These are phyloP conservation scores for Takakia lepidozioides DNA, from an alignment of 225 moss, liverwort and hornwort genomes.

Conservation along the genomic window DNA sequence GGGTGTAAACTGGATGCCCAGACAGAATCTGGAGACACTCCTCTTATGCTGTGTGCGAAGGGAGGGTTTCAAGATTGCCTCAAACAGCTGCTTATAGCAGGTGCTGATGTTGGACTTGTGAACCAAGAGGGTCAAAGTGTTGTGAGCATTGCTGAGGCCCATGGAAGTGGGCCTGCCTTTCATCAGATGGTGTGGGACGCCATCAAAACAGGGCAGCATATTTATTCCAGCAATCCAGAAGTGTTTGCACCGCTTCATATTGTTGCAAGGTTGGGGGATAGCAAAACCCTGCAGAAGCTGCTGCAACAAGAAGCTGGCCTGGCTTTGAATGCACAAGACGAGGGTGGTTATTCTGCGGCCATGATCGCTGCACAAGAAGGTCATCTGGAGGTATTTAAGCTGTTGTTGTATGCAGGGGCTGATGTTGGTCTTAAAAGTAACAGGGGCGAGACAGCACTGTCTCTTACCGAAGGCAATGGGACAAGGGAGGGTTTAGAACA, in stretches of 20 bases:
- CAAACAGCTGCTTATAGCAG: constrained; percentile 29
- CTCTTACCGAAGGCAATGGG: constrained; percentile 24
- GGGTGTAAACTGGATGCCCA: constrained; percentile 28
- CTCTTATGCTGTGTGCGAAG: constrained; percentile 39
- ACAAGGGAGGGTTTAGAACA: constrained; percentile 32
- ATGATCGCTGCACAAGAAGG: constrained; percentile 48
- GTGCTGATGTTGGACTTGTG: constrained; percentile 33
- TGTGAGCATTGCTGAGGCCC: constrained; percentile 27
- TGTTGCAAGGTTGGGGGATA: constrained; percentile 34
- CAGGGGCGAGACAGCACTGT: constrained; percentile 40
- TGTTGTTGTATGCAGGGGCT: constrained; percentile 41
- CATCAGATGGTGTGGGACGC: constrained; percentile 29
- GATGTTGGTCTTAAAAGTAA: constrained; percentile 37
- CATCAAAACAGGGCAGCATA: constrained; percentile 19
- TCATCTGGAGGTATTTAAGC: constrained; percentile 40
- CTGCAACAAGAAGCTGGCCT: constrained; percentile 24
- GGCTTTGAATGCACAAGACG: constrained; percentile 32
- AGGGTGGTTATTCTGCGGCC: constrained; percentile 38
- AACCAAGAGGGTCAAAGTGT: constrained; percentile 31
- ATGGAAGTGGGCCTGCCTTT: constrained; percentile 21
- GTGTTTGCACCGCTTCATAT: constrained; percentile 43
- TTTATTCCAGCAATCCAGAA: constrained; percentile 34
- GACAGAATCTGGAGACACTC: constrained; percentile 24
- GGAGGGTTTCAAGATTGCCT: constrained; percentile 40
- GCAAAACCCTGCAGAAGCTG: constrained; percentile 27